A percentile compares a stretch with the other conserved stretches of the same genome.
Conservation (phyloP, 2,329 filamentous ascomycete genomes). For the Trichoderma koningii region DNA sequence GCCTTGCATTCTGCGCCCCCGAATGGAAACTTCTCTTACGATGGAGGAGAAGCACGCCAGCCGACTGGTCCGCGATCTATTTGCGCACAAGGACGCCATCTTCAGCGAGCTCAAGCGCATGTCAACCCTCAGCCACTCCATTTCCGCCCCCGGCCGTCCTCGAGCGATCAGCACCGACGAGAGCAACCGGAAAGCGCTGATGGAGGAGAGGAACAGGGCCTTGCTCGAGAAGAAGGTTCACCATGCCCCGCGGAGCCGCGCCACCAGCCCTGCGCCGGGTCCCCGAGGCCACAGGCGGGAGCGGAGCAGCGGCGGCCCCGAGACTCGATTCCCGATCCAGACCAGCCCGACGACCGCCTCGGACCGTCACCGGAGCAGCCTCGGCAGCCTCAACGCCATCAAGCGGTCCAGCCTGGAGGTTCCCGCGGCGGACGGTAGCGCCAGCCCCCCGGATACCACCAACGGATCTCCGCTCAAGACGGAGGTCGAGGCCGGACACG, state of each 20-base stretch:
- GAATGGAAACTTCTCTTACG: slow-evolving; percentile 83
- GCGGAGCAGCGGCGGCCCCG: slow-evolving; percentile 70
- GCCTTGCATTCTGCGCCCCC: slow-evolving; percentile 84
- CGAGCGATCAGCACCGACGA: slow-evolving; percentile 94
- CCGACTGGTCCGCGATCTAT: slow-evolving; percentile 86
- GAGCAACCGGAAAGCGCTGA: slow-evolving; percentile 87
- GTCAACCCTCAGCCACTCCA: slow-evolving; percentile 67
- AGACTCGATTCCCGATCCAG: slow-evolving; percentile 82
- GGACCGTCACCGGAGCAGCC: slow-evolving; percentile 53
- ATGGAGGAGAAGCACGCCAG: slow-evolving; percentile 95
- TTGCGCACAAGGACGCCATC: slow-evolving; percentile 90
- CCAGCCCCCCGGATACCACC: slow-evolving; percentile 44
- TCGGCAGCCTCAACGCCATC: slow-evolving; percentile 52
- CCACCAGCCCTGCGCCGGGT: slow-evolving; percentile 70
- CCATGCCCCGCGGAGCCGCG: slow-evolving; percentile 64
- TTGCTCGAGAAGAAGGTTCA: slow-evolving; percentile 66
- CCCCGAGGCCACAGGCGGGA: slow-evolving; percentile 72
- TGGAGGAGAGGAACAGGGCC: slow-evolving; percentile 89
- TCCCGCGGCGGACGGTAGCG: slow-evolving; percentile 58
- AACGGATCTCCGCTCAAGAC: slow-evolving; percentile 45
- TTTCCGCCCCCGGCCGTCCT: slow-evolving; percentile 62
- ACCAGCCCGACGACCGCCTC: slow-evolving; percentile 62
- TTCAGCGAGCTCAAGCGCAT: slow-evolving; percentile 95
- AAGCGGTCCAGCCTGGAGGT: slow-evolving; percentile 79
- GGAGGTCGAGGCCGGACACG: slow-evolving; percentile 29